Evolutionary conservation across 441 rosid genomes (phyloP), one percentile per base, ranked within the genome.

Genomic region (Gossypium trilobum): DNA sequence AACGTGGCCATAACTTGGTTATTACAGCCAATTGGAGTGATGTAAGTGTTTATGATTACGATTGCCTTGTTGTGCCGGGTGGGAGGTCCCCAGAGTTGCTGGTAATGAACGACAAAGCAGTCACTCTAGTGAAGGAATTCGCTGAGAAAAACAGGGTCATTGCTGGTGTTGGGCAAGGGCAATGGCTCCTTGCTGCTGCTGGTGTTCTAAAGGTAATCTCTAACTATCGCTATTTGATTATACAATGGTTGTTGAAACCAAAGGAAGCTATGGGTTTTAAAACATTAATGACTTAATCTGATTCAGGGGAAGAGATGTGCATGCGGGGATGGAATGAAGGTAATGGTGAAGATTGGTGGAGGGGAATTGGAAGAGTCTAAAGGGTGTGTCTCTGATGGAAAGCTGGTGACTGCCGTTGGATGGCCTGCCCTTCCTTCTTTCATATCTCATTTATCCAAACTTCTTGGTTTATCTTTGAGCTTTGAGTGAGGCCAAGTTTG

Each of bases 21-120:
- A 73, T 83, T 19, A 85, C 86, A 0, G 63, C 77, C 19, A 70
- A 74, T 9, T 83, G 85, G 88, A 78, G 76, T 13, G 85, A 85
- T 61, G 55, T 78, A 39, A 42, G 54, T 17, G 81, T 76, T 1
- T 74, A 78, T 75, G 78, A 78, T 17, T 85, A 85, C 16, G 86
- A 85, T 57, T 81, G 88, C 68, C 70, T 85, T 13, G 76, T 85
- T 3, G 72, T 83, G 52, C 88, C 88, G 0, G 86, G 86, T 62
- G 88, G 88, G 58, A 80, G 88, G 73, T 78, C 82, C 2, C 86
- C 86, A 0, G 88, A 85, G 74, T 58, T 85, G 22, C 75, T 85
- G 66, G 82, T 83, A 17, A 74, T 81, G 78, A 76, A 83, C 17
- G 73, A 76, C 25, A 83, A 81, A 2, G 86, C 78, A 5, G 46